These are phyloP conservation scores for Paraleonurus japonicus DNA, from an alignment of 257 asterid genomes.

Conservation along the genomic window DNA sequence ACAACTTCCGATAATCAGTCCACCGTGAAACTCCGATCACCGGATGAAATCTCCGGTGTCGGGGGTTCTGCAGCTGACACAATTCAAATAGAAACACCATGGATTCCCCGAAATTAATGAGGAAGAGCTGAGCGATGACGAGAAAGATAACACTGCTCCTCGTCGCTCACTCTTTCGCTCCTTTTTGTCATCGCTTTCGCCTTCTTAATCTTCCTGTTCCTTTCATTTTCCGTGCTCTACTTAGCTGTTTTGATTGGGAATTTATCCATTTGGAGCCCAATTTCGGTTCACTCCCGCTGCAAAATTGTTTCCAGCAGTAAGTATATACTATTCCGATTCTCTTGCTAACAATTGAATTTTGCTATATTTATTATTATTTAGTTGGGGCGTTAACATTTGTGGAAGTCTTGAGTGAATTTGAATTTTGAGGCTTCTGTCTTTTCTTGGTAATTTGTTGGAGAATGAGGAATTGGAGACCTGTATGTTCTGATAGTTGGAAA, in stretches of 20 bases:
- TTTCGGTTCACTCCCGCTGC: conserved; percentile 80
- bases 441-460: background rate
- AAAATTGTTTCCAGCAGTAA: conserved; percentile 83
- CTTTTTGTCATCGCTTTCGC: conserved; percentile 39
- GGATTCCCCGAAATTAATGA: conserved; percentile 55
- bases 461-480: conserved; percentile 9
- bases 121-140: conserved; percentile 35
- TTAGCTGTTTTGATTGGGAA: conserved; percentile 61
- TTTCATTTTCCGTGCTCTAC: conserved; percentile 51
- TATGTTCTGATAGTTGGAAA: background rate
- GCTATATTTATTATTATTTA: background rate
- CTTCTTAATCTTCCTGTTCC: conserved; percentile 36
- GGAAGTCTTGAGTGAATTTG: conserved; percentile 1
- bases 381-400: background rate
- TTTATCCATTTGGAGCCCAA: conserved; percentile 75
- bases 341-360: background rate
- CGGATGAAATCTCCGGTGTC: conserved; percentile 59
- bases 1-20: conserved; percentile 10
- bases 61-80: conserved; percentile 27
- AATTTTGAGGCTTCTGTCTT: conserved; percentile 20
- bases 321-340: conserved; percentile 22
- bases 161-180: conserved; percentile 43
- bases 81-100: conserved; percentile 25
- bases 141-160: conserved; percentile 22
- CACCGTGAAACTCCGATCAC: conserved; percentile 47